Base-by-base conservation (phyloP, 2,329 filamentous ascomycete genomes). In the Lachnellula subtilissima region DNA sequence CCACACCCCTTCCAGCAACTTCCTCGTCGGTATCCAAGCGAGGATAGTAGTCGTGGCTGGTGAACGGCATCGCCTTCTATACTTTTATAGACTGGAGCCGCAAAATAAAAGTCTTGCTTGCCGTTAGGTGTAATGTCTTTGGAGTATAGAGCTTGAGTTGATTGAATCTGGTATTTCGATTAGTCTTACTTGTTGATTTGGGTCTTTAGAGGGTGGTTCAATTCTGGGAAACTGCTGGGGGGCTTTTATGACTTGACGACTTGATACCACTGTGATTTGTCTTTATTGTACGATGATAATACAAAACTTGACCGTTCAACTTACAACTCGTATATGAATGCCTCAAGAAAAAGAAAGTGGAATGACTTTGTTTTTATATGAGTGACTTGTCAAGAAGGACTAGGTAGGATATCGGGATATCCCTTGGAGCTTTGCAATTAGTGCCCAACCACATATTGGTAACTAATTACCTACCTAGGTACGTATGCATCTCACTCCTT, bases 1-100 rank as follows among this genome's bases (percentile, higher is more conserved):
- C 19, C 19, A 4, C 52, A 61, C 49, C 59, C 59, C 2, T 64
- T 47, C 58, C 57, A 39, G 53, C 12, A 45, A 43, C 56, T 60
- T 46, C 60, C 50, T 8, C 54, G 57, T 50, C 60, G 55, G 4
- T 61, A 62, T 50, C 8, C 28, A 32, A 32, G 42, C 25, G 22
- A 53, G 25, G 17, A 37, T 25, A 51, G 51, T n/a, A n/a, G 3
- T 6, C 14, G n/a, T 11, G 56, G 56, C 3, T 59, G 56, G 56
- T 59, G 47, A 48, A 45, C 22, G 23, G n/a, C 19, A 17, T 47
- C 22, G 15, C 22, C n/a, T 32, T 50, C 19, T 17, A 15, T 14
- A 22, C 9, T 7, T 35, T n/a, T 36, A 22, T 48, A 46, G 48
- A 50, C 48, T 50, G 48, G 23, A 39, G 9, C n/a, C 23, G 48